Percentiles rank a stretch among this genome's conserved stretches.
Evolutionary conservation across 2,329 filamentous ascomycete genomes (phyloP).

Genomic region (Penicillium thymicola): DNA sequence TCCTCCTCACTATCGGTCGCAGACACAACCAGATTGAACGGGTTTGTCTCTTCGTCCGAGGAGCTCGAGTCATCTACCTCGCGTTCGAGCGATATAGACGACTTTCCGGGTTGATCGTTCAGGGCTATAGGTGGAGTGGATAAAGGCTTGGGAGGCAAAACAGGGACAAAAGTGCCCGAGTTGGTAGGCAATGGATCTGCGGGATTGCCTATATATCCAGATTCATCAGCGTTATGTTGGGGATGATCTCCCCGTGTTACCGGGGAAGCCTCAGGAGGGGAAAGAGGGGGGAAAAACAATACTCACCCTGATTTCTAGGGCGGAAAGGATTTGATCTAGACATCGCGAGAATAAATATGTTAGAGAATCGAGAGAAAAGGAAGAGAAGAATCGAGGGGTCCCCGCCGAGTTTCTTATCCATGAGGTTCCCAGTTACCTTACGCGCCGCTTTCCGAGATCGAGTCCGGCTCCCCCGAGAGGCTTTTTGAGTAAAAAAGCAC

Average conservation of each 20-base stretch:
- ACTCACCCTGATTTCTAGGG: slow-evolving; percentile 40
- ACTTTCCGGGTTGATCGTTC: slow-evolving; percentile 20
- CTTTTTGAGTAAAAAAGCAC: slow-evolving; percentile 2
- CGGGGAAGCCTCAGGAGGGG: slow-evolving; percentile 16
- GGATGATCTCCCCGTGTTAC: slow-evolving; percentile 2
- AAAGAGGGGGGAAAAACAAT: not conserved
- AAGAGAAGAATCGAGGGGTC: slow-evolving; percentile 18
- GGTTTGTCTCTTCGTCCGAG: slow-evolving; percentile 40
- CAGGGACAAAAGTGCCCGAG: not conserved
- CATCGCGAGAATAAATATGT: slow-evolving; percentile 35
- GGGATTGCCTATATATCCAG: slow-evolving; percentile 11
- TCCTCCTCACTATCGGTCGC: slow-evolving; percentile 27
- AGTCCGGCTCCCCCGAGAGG: slow-evolving; percentile 23
- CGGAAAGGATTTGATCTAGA: slow-evolving; percentile 52
- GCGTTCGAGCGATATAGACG: slow-evolving; percentile 22
- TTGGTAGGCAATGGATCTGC: slow-evolving; percentile 5
- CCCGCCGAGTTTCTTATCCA: slow-evolving; percentile 23
- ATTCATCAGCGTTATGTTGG: not conserved
- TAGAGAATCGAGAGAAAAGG: slow-evolving; percentile 15
- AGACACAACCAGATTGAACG: slow-evolving; percentile 36
- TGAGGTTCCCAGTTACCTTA: slow-evolving; percentile 12
- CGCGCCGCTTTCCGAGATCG: slow-evolving; percentile 22
- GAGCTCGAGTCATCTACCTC: slow-evolving; percentile 29
- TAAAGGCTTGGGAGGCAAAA: slow-evolving; percentile 8
- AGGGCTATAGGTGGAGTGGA: slow-evolving; percentile 18